Percentiles rank a stretch among this genome's conserved stretches.
Evolutionary conservation across 192 early-diverging fungal genomes (phyloP).

Genomic region (Linnemannia zychae): DNA sequence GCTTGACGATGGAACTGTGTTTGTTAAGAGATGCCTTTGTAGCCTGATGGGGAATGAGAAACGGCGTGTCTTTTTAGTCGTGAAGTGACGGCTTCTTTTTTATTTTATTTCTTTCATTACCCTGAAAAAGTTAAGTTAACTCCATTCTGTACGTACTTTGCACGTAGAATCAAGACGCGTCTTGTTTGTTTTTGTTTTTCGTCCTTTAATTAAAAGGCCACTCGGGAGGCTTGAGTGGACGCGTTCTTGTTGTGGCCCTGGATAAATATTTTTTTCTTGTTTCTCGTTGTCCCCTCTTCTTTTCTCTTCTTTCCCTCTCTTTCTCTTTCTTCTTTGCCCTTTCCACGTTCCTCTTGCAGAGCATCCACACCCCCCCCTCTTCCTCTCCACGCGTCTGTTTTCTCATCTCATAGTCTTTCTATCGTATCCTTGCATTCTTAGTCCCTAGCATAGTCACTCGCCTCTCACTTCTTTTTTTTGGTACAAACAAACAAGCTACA

Average conservation of each 20-base stretch:
- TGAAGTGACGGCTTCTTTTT: too few relatives aligned
- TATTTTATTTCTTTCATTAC: not conserved
- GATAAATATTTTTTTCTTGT: slow-evolving; percentile 2
- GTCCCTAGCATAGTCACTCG: not conserved
- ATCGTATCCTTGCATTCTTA: not conserved
- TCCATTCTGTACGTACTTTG: not conserved
- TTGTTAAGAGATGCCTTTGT: too few relatives aligned
- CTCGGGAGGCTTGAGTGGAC: not conserved
- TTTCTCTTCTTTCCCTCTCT: not conserved
- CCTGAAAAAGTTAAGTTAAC: not conserved
- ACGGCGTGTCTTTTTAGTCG: too few relatives aligned
- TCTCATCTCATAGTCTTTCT: too few relatives aligned
- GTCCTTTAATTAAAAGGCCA: not conserved
- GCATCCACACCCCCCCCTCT: not conserved
- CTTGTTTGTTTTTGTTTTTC: slow-evolving; percentile 13
- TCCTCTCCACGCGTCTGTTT: slow-evolving; percentile 3
- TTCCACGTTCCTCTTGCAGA: not conserved
- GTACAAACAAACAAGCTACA: not conserved
- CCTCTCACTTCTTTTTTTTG: slow-evolving; percentile 20
- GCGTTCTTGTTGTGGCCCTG: not conserved
- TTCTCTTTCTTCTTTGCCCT: not conserved
- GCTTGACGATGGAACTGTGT: too few relatives aligned
- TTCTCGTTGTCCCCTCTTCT: slow-evolving; percentile 5
- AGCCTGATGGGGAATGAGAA: too few relatives aligned
- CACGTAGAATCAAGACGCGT: slow-evolving; percentile 6